Percentiles rank a stretch among this genome's conserved stretches.
Conservation (phyloP, 495 filamentous ascomycete genomes). For the Penicillium parvum region DNA sequence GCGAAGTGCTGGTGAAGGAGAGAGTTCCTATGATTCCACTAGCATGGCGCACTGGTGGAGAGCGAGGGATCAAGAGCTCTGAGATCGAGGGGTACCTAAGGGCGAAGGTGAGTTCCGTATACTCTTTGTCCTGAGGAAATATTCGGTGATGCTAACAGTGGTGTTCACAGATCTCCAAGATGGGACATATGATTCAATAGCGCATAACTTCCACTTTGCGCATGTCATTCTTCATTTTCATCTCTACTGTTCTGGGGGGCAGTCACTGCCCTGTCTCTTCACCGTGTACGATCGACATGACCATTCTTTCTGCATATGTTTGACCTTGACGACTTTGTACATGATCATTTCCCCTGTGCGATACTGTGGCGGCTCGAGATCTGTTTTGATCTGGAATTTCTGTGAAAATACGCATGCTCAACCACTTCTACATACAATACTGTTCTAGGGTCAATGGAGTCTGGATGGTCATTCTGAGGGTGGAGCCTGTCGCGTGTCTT, state of each 20-base stretch:
- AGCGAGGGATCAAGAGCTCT: constrained; percentile 73
- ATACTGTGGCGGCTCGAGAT: neutral
- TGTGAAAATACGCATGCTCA: neutral
- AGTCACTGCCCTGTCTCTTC: constrained; percentile 6
- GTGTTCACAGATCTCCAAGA: constrained; percentile 57
- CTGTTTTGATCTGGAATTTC: neutral
- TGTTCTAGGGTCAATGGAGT: constrained; percentile 6
- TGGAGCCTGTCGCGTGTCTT: constrained; percentile 8
- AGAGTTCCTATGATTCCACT: constrained; percentile 94
- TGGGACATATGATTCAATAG: constrained; percentile 64
- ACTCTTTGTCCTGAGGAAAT: constrained; percentile 5
- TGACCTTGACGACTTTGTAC: constrained; percentile 10
- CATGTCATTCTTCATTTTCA: constrained; percentile 2
- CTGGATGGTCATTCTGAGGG: constrained; percentile 1
- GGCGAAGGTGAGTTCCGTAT: constrained; percentile 65
- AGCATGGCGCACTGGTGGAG: constrained; percentile 78
- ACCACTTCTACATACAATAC: constrained; percentile 1
- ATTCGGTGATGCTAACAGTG: neutral
- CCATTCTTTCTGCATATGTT: constrained; percentile 18
- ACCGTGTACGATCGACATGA: constrained; percentile 25
- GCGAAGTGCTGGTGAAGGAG: constrained; percentile 84
- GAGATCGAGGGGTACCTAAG: constrained; percentile 91
- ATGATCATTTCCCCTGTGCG: constrained; percentile 12
- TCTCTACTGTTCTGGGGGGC: constrained; percentile 3
- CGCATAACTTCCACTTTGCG: no score